Base-by-base conservation (phyloP, 208 protist genomes). In the Spongospora subterranea region DNA sequence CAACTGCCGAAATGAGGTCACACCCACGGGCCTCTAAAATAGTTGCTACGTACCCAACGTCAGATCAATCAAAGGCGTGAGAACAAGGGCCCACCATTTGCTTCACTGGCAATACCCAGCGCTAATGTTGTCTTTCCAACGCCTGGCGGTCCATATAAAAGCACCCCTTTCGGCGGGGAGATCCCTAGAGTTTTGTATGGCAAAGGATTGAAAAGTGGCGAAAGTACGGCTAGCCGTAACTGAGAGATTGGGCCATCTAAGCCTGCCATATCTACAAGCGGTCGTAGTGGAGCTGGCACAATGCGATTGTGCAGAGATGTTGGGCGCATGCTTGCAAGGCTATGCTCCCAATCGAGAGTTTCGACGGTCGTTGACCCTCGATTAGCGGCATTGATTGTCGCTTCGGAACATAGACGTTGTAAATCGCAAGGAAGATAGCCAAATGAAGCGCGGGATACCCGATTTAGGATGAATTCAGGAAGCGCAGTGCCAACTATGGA, bases 1-100 rank as follows among this genome's bases (percentile, higher is more conserved):
- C 97, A 96, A 99, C 97, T 94, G 99, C 99, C 66, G 97, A 99
- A 98, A 99, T 99, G 92, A 99, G 99, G 94, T 99, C 99, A 60
- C 92, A 98, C 11, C 71, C 71, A 95, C 99, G 99, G 93, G 99
- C 99, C 35, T 99, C 94, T 93, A 99, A 99, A 95, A 99, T 99
- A 96, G 99, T 99, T 24, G 98, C 98, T 92, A 60, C 6, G 24
- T 6, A 29, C 50, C 50, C 13, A 60, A 60, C 24, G 24, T 60
- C 50, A 60, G 50, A 29, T 29, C 6, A 29, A 60, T 24, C 6
- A 24, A 6, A 6, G 13, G 13, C 6, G 6, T 60, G 50, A 60
- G 6, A 24, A 60, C 50, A 60, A 24, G 13, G 50, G 50, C 24
- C 24, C 50, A 60, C 50, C 50, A 60, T 98, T 98, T 1, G 98